phyloP scores from a whole-genome alignment of 2,329 filamentous ascomycete species.

The Colletotrichum scovillei region DNA sequence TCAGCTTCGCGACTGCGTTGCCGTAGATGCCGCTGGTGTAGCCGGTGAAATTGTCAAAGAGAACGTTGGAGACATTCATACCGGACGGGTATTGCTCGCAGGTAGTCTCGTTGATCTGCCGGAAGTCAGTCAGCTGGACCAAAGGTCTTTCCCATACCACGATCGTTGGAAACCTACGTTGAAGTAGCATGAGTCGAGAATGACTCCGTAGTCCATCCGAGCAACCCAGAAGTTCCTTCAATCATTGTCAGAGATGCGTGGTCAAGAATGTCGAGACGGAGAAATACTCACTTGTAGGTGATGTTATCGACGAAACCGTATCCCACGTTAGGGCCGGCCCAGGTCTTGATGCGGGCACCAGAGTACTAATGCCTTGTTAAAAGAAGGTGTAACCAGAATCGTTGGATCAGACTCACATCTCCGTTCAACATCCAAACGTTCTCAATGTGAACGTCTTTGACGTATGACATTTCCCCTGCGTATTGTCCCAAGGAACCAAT shows the following conservation, averaged over 20 bases:
- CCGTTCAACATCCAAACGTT: conserved; percentile 66
- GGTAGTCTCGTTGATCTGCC: conserved; percentile 52
- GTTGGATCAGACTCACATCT: conserved; percentile 38
- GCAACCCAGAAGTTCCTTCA: conserved; percentile 66
- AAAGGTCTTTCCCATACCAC: background rate
- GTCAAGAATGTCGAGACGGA: background rate
- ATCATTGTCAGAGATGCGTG: background rate
- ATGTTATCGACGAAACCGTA: conserved; percentile 72
- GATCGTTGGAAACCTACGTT: conserved; percentile 10
- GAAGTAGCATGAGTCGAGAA: conserved; percentile 73
- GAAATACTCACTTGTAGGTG: conserved; percentile 56
- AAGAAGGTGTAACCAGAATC: too few relatives aligned
- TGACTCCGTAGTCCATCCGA: conserved; percentile 67
- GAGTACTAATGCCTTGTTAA: conserved; percentile 44
- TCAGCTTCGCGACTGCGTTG: conserved; percentile 63
- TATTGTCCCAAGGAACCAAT: conserved; percentile 72
- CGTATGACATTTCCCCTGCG: conserved; percentile 62
- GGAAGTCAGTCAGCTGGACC: background rate
- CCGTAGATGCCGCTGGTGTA: conserved; percentile 67
- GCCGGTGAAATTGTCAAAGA: conserved; percentile 69
- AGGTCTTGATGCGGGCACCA: conserved; percentile 70
- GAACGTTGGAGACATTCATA: conserved; percentile 69
- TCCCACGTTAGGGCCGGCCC: conserved; percentile 67
- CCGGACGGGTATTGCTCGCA: conserved; percentile 65
- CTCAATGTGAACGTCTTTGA: conserved; percentile 68